These are phyloP conservation scores for Cyclanthera cordifolia DNA, from an alignment of 306 rosid genomes.

Conservation along the genomic window DNA sequence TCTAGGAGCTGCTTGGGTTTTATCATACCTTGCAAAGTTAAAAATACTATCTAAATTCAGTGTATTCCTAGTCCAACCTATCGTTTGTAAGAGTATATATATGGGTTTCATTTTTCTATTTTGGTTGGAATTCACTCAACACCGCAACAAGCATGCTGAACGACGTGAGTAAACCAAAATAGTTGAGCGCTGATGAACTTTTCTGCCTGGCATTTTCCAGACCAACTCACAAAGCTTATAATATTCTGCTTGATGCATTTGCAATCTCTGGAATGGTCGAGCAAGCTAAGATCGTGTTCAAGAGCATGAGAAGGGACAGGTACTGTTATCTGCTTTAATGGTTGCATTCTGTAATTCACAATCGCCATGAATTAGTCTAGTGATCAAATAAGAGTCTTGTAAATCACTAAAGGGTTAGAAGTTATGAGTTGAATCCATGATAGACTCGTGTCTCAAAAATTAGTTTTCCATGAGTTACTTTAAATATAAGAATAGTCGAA, in stretches of 20 bases:
- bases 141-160: background rate
- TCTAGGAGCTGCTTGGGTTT: slow-evolving; percentile 9
- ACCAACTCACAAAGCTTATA: slow-evolving; percentile 86
- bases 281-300: slow-evolving; percentile 73
- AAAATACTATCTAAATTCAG: background rate
- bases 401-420: no score
- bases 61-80: background rate
- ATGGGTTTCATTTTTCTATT: background rate
- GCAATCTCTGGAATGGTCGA: slow-evolving; percentile 94
- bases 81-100: background rate
- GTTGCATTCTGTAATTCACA: background rate
- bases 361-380: no score
- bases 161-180: background rate
- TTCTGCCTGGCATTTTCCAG: slow-evolving; percentile 28
- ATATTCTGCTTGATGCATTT: slow-evolving; percentile 82
- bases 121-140: background rate
- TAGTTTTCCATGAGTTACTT: no score
- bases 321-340: slow-evolving; percentile 18
- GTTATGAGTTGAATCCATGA: no score
- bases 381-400: no score
- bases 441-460: no score
- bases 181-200: background rate
- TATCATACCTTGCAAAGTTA: background rate
- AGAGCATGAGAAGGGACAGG: slow-evolving; percentile 96
- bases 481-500: no score